Percentiles rank a stretch among this genome's conserved stretches.
Evolutionary conservation across 257 asterid genomes (phyloP).

Genomic region (Paraleonurus japonicus): DNA sequence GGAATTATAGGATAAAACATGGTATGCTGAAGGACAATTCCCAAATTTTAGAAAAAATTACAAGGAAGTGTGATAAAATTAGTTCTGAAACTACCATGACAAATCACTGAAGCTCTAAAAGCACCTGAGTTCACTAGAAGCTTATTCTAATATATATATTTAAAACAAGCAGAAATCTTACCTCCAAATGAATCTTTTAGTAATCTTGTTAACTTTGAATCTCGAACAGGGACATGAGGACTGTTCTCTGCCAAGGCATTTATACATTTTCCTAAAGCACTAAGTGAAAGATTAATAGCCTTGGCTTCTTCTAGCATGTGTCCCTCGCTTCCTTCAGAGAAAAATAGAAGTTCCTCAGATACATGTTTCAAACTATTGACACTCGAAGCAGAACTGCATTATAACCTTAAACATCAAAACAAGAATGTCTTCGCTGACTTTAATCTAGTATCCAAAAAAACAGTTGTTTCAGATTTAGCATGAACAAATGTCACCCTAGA

Average conservation of each 20-base stretch:
- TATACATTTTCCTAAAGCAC: conserved; percentile 98
- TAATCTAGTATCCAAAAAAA: conserved; percentile 7
- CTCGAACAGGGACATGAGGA: conserved; percentile 97
- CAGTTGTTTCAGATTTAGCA: not conserved
- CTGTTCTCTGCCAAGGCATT: conserved; percentile 99
- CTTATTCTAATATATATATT: conserved; percentile 14
- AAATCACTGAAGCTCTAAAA: conserved; percentile 16
- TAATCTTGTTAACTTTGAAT: conserved; percentile 93
- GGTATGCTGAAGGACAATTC: not conserved
- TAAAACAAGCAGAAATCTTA: conserved; percentile 37
- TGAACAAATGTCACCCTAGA: conserved; percentile 3
- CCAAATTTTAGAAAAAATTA: not conserved
- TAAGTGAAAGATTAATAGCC: conserved; percentile 92
- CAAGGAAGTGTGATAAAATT: not conserved
- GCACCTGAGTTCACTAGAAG: conserved; percentile 1
- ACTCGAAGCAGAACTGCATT: conserved; percentile 8
- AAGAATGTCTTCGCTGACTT: not conserved
- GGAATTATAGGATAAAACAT: not conserved
- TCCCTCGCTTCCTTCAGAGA: conserved; percentile 93
- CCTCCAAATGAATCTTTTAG: conserved; percentile 99
- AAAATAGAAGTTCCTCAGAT: conserved; percentile 29
- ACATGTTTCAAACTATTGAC: conserved; percentile 11
- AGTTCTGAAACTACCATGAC: conserved; percentile 19
- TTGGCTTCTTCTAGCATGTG: conserved; percentile 98
- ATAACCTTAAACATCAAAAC: conserved; percentile 21